Percentiles rank a stretch among this genome's conserved stretches.
phyloP scores from a whole-genome alignment of 2,329 filamentous ascomycete genomes.

The Dothistroma septosporum region DNA sequence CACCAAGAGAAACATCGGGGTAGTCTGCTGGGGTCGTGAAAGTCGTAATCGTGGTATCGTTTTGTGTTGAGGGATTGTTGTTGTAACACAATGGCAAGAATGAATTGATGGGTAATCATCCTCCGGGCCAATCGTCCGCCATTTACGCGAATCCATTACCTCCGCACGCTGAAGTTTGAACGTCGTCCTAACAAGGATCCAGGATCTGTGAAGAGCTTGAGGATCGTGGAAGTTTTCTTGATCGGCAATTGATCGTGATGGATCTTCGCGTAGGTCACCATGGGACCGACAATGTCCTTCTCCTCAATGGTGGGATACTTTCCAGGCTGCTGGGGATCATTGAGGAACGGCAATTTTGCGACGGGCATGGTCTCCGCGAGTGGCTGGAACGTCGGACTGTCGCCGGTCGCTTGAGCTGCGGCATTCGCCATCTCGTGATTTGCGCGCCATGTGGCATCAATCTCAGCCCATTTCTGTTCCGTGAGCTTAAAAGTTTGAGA shows the following conservation, averaged over 20 bases:
- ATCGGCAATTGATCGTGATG: constrained; percentile 27
- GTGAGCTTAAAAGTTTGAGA: constrained; percentile 85
- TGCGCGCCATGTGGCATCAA: constrained; percentile 68
- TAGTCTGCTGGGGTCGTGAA: constrained; percentile 5
- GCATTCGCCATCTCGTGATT: constrained; percentile 60
- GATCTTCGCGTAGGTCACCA: constrained; percentile 55
- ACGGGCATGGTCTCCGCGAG: constrained; percentile 51
- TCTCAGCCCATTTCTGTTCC: constrained; percentile 81
- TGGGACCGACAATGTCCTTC: constrained; percentile 88
- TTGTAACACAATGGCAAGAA: background rate
- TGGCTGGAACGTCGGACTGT: constrained; percentile 38
- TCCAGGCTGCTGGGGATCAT: constrained; percentile 62
- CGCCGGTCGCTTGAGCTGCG: constrained; percentile 36
- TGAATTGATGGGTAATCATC: background rate
- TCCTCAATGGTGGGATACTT: constrained; percentile 88
- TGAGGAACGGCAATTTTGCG: constrained; percentile 63
- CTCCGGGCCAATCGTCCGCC: background rate
- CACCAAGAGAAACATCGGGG: constrained; percentile 2
- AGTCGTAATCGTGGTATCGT: constrained; percentile 12
- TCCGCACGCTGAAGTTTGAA: constrained; percentile 19
- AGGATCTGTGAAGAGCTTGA: constrained; percentile 35
- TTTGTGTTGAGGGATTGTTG: background rate
- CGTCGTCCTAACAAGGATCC: constrained; percentile 25
- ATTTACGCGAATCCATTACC: constrained; percentile 7
- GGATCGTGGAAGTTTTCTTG: constrained; percentile 29